Evolutionary conservation across 306 rosid species (phyloP).

Genomic region (Acmispon strigosus): DNA sequence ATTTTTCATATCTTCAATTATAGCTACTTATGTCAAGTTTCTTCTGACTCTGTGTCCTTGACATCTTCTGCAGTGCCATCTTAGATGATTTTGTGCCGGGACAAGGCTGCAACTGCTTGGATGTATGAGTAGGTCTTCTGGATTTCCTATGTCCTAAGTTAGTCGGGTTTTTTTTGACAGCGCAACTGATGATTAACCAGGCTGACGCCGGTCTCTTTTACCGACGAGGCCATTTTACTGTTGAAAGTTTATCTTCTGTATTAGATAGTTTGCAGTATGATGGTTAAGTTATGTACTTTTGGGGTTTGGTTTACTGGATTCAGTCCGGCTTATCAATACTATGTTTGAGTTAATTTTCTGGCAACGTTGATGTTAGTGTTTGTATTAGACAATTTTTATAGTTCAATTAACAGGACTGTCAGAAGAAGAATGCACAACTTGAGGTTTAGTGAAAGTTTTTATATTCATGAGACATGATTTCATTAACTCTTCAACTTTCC

Average conservation of each 20-base stretch:
- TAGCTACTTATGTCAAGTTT: background rate
- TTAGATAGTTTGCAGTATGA: background rate
- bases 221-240: no score
- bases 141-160: no score
- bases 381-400: background rate
- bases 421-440: no score
- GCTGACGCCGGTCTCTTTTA: no score
- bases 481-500: no score
- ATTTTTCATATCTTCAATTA: background rate
- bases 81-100: conserved; percentile 11
- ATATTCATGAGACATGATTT: no score
- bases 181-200: no score
- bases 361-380: background rate
- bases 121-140: background rate
- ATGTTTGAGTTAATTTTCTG: background rate
- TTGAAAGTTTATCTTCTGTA: background rate
- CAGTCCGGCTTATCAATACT: background rate
- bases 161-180: no score
- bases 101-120: background rate
- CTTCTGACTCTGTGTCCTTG: background rate
- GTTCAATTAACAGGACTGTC: background rate
- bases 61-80: conserved; percentile 46
- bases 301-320: background rate
- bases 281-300: conserved; percentile 1
- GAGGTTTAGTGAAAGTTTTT: no score